A percentile compares a stretch with the other conserved stretches of the same genome.
phyloP scores from a whole-genome alignment of 441 rosid genomes.

The Populus tomentosa region DNA sequence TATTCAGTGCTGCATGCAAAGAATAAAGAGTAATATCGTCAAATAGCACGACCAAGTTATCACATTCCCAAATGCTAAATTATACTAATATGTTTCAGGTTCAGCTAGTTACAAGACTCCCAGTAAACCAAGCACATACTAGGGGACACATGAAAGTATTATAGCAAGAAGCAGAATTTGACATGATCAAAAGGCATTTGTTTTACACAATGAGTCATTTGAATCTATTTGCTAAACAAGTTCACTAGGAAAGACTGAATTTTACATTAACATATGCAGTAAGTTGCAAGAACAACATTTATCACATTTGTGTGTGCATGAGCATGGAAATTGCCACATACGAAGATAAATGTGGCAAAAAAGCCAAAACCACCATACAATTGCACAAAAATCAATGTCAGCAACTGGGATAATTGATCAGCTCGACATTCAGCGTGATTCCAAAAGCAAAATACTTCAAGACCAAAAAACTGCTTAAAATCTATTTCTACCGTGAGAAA shows the following conservation, averaged over 20 bases:
- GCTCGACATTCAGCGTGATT: neutral
- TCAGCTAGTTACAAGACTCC: neutral
- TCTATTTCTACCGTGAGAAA: neutral
- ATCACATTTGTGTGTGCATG: neutral
- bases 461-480: conserved; percentile 3
- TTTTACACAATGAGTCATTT: neutral
- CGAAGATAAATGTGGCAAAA: neutral
- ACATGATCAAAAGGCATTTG: neutral
- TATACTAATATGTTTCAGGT: neutral
- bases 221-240: neutral
- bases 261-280: neutral
- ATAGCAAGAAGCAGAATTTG: neutral
- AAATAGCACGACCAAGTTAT: neutral
- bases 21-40: neutral
- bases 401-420: neutral
- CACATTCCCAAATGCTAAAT: neutral
- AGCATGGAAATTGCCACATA: neutral
- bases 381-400: neutral
- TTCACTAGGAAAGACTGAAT: neutral
- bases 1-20: neutral
- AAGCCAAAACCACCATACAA: neutral
- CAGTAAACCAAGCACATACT: neutral
- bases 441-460: neutral
- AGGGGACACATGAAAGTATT: neutral
- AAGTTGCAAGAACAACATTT: neutral